These are phyloP conservation scores for Lentinula guzmanii DNA, from an alignment of 768 basidiomycete genomes.

Conservation along the genomic window DNA sequence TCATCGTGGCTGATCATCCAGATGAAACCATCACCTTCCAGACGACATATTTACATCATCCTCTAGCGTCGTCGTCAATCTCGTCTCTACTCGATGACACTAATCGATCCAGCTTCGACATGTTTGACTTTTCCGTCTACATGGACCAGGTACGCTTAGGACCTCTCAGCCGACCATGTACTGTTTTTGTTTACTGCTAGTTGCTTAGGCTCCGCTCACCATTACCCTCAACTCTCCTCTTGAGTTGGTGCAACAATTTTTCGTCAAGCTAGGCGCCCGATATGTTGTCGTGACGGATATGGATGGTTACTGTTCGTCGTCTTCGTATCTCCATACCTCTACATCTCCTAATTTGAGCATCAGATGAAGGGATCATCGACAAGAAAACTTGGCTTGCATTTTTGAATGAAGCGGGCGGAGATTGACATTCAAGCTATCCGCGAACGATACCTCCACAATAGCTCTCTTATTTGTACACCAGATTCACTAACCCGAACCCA, in stretches of 20 bases:
- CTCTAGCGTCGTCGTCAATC: constrained; percentile 47
- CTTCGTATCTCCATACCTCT: background rate
- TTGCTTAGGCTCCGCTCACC: constrained; percentile 72
- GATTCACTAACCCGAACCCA: background rate
- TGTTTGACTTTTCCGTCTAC: constrained; percentile 79
- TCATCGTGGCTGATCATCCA: constrained; percentile 68
- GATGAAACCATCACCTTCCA: constrained; percentile 67
- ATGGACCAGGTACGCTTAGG: constrained; percentile 70
- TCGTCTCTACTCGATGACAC: constrained; percentile 49
- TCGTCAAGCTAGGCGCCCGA: constrained; percentile 88
- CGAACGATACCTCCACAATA: background rate
- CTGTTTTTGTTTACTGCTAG: background rate
- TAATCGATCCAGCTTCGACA: constrained; percentile 32
- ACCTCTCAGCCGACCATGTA: background rate
- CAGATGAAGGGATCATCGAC: constrained; percentile 87
- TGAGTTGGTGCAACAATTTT: constrained; percentile 90
- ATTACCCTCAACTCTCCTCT: constrained; percentile 81
- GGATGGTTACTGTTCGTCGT: constrained; percentile 71
- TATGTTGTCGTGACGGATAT: constrained; percentile 82
- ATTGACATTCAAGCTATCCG: background rate
- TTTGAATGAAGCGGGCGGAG: constrained; percentile 39
- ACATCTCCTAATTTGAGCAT: background rate
- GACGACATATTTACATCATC: constrained; percentile 31
- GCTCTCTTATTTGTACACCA: background rate
- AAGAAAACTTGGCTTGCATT: constrained; percentile 95